Conservation (phyloP, 2,329 filamentous ascomycete species). For the Exophiala spinifera region DNA sequence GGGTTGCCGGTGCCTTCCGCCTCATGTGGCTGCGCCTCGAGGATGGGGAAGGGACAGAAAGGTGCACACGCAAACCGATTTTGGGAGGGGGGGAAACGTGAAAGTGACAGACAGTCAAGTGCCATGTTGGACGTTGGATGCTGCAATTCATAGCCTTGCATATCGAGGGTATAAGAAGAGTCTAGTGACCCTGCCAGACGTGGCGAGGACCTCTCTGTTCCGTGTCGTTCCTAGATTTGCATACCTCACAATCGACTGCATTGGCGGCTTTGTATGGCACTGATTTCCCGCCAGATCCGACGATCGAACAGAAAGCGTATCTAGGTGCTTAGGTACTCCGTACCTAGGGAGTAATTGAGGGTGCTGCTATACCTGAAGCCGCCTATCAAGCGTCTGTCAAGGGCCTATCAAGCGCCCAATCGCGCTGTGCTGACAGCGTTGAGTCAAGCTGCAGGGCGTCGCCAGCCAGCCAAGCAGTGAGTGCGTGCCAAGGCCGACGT, state of each 20-base stretch:
- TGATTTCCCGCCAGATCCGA: background rate
- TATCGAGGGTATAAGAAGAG: constrained; percentile 15
- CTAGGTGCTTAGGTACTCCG: too few species aligned
- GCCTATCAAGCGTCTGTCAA: constrained; percentile 8
- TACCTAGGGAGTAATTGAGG: too few species aligned
- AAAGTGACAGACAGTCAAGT: too few species aligned
- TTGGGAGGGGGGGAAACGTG: background rate
- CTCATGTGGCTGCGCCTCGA: constrained; percentile 22
- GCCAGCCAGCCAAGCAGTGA: background rate
- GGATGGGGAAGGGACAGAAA: constrained; percentile 1
- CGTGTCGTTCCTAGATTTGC: constrained; percentile 4
- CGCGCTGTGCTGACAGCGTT: background rate
- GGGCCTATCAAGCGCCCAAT: background rate
- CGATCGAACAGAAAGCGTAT: too few species aligned
- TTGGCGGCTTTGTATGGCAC: background rate
- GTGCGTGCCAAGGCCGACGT: background rate
- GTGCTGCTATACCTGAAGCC: background rate
- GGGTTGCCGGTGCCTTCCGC: constrained; percentile 16
- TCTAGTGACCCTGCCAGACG: constrained; percentile 8
- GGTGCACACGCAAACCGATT: constrained; percentile 7
- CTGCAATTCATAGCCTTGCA: constrained; percentile 18
- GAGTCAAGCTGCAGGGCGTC: background rate
- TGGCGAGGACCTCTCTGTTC: constrained; percentile 7
- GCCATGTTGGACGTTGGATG: background rate
- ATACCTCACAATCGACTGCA: background rate